Conservation (phyloP, 2,329 filamentous ascomycete species). For the Exophiala viscosa region DNA sequence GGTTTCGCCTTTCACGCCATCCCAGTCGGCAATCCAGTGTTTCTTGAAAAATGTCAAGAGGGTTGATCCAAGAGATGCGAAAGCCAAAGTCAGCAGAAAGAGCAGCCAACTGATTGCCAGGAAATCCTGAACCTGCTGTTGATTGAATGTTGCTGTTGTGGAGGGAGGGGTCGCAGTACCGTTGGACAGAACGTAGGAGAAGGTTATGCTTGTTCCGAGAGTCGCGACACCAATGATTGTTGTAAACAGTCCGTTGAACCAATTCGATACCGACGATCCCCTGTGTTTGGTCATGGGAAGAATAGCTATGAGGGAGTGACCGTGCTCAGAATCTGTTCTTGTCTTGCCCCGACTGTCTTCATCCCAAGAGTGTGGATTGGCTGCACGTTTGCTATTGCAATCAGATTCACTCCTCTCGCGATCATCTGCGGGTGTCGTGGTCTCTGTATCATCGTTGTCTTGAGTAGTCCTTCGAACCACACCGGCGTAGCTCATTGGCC, state of each 20-base stretch:
- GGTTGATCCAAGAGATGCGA: conserved; percentile 26
- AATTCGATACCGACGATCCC: conserved; percentile 23
- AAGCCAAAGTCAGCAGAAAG: conserved; percentile 28
- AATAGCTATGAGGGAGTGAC: conserved; percentile 22
- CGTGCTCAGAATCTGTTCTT: conserved; percentile 21
- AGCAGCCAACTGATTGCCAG: conserved; percentile 29
- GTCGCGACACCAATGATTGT: conserved; percentile 28
- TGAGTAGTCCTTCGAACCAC: too few species aligned
- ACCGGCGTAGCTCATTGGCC: too few species aligned
- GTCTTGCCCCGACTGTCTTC: conserved; percentile 1
- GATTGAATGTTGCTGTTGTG: conserved; percentile 12
- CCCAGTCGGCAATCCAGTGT: conserved; percentile 29
- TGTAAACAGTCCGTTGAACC: conserved; percentile 29
- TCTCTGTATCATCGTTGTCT: too few species aligned
- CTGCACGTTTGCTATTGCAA: background rate
- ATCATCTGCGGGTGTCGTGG: too few species aligned
- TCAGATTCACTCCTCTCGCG: background rate
- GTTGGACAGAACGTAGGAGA: conserved; percentile 29
- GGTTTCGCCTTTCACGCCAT: conserved; percentile 23
- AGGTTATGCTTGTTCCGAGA: conserved; percentile 28
- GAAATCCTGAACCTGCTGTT: conserved; percentile 21
- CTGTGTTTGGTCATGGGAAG: conserved; percentile 25
- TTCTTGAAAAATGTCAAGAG: conserved; percentile 28
- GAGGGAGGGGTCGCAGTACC: conserved; percentile 12
- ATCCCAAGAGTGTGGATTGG: background rate